Evolutionary conservation across 345 rosid species (phyloP), one percentile per base, ranked within the genome.

Genomic region (Hibiscus trionum): DNA sequence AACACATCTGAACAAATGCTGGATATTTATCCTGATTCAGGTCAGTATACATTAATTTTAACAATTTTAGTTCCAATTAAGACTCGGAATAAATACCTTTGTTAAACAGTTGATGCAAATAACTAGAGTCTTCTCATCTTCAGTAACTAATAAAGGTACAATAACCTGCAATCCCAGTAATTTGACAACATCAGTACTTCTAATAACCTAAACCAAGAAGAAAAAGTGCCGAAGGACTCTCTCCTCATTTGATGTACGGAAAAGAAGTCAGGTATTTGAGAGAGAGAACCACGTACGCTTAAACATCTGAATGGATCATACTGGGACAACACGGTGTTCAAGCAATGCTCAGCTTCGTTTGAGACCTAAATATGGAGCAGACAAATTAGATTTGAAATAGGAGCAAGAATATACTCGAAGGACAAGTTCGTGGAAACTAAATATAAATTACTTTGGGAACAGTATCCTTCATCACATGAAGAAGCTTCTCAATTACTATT

Each of bases 291-390:
- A 78, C 86, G 26, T 88, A 95, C 99, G 80, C 96, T 95, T 77
- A 95, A 86, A 86, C 97, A 89, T 90, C 99, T 89, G 86, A 90
- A 90, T 69, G 97, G 97, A 72, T 95, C 99, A 79, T 88, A 92
- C 60, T 89, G 89, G 46, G 93, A 86, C 81, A 95, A 78, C 63
- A 93, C 83, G 2, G 84, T 69, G 52, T 86, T 90, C 84, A 95
- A 84, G 82, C 97, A 90, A 80, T 84, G 93, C 80, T 95, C 99
- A 74, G 94, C 94, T 83, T 93, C 94, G 80, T 71, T 89, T 64
- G 96, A 87, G 71, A 93, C 90, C 99, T 95, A 83, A 66, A 71
- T 33, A 75, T 9, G 62, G 27, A 44, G 31, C 27, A 67, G 31
- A 70, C 61, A 73, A 14, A 11, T 57, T 74, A 78, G 74, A 73